Percentiles rank a stretch among this genome's conserved stretches.
Conservation (phyloP, 2,329 filamentous ascomycete genomes). For the Fusarium cicatricum region DNA sequence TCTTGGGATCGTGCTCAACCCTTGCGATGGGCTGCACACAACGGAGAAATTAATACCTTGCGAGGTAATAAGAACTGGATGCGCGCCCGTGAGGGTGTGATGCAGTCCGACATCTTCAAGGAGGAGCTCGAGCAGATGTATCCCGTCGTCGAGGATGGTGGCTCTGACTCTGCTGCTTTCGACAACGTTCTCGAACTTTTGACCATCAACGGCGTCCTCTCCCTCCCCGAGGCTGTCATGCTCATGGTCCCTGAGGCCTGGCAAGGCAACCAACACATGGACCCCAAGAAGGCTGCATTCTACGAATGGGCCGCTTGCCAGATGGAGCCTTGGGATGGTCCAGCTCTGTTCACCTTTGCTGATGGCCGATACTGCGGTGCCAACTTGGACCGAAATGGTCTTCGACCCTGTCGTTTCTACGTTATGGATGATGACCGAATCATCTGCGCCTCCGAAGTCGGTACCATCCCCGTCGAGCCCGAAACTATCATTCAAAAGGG, state of each 20-base stretch:
- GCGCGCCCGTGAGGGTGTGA: constrained; percentile 93
- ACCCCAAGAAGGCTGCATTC: constrained; percentile 94
- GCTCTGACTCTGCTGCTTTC: constrained; percentile 95
- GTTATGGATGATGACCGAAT: constrained; percentile 97
- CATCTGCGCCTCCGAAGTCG: constrained; percentile 95
- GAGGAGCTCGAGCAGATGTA: constrained; percentile 91
- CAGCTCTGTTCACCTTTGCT: constrained; percentile 95
- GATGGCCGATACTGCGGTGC: constrained; percentile 97
- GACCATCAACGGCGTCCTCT: constrained; percentile 94
- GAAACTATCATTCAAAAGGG: constrained; percentile 93
- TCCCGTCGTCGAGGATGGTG: constrained; percentile 94
- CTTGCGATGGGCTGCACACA: constrained; percentile 95
- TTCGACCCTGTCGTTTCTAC: constrained; percentile 96
- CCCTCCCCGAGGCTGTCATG: constrained; percentile 96
- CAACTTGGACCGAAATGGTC: constrained; percentile 93
- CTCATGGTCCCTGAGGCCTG: constrained; percentile 98
- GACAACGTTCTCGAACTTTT: constrained; percentile 95
- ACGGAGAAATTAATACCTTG: constrained; percentile 97
- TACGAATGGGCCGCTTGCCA: constrained; percentile 99
- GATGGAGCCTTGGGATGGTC: constrained; percentile 99
- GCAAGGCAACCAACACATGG: constrained; percentile 93
- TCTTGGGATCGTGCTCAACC: constrained; percentile 98
- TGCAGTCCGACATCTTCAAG: constrained; percentile 91
- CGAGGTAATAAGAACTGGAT: constrained; percentile 99
- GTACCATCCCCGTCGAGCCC: constrained; percentile 89